A percentile compares a stretch with the other conserved stretches of the same genome.
These are phyloP conservation scores for Asclepias syriaca DNA, from an alignment of 257 asterid genomes.

Conservation along the genomic window DNA sequence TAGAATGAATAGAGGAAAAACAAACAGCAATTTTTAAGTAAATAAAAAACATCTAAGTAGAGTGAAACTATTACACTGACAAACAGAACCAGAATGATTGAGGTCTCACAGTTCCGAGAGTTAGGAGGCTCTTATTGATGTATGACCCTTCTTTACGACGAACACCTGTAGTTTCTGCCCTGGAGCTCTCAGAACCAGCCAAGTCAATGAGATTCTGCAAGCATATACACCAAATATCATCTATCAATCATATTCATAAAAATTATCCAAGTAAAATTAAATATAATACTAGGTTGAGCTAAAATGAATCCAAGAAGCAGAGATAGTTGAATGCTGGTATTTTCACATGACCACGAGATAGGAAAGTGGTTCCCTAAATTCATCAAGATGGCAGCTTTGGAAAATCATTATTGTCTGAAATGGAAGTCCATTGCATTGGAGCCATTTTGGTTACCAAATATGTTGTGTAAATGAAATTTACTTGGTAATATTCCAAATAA, in stretches of 20 bases:
- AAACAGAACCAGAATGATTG: conserved; percentile 28
- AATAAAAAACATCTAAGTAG: conserved; percentile 1
- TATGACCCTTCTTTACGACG: conserved; percentile 97
- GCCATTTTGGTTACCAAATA: neutral
- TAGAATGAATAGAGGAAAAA: neutral
- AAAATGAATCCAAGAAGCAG: conserved; percentile 6
- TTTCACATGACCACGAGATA: conserved; percentile 3
- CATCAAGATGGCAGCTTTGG: neutral
- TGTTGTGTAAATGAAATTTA: neutral
- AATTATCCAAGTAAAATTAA: neutral
- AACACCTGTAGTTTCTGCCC: conserved; percentile 83
- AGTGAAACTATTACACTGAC: conserved; percentile 27
- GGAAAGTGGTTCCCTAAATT: neutral
- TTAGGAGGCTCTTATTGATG: conserved; percentile 93
- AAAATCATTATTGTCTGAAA: neutral
- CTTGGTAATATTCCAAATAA: neutral
- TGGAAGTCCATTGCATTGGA: neutral
- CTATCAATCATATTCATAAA: conserved; percentile 25
- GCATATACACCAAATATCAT: conserved; percentile 21
- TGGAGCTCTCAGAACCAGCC: conserved; percentile 99
- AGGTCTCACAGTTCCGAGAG: conserved; percentile 98
- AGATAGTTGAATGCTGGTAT: conserved; percentile 8
- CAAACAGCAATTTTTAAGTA: neutral
- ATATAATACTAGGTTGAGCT: neutral
- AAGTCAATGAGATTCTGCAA: conserved; percentile 97